Base-by-base conservation (phyloP, 768 basidiomycete genomes). In the Mycena capillaripes region DNA sequence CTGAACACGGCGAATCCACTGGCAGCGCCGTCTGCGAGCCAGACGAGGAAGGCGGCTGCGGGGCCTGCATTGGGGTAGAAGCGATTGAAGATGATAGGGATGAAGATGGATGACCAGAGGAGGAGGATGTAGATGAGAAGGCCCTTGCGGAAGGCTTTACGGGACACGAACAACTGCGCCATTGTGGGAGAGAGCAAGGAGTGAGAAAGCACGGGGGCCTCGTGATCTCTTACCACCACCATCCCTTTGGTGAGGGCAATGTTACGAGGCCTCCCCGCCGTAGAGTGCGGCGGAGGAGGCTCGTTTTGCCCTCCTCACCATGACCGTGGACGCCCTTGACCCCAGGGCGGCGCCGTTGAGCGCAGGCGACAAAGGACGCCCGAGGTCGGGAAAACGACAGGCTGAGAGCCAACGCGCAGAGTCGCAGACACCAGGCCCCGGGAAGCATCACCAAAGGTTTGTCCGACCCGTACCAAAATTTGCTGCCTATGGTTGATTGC, bases 161-260 rank as follows among this genome's bases (percentile, higher is more conserved):
- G 21, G 21, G 46, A 19, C 3, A n/a, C 8, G 14, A n/a, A 48
- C 8, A n/a, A n/a, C n/a, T n/a, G 46, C 46, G 46, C 46, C 46
- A 48, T 48, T 9, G 46, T 48, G 16, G 44, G 44, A n/a, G n/a
- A n/a, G n/a, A n/a, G n/a, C n/a, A n/a, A n/a, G n/a, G n/a, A n/a
- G n/a, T n/a, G n/a, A n/a, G n/a, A n/a, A n/a, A n/a, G n/a, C n/a
- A n/a, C n/a, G 34, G 34, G 12, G 34, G 34, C 34, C 34, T 36
- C 34, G 34, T 63, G 61, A 63, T 34, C 34, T 52, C 46, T 50
- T 50, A 63, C 61, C 61, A 63, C 61, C 61, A 63, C 61, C n/a
- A n/a, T n/a, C n/a, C n/a, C n/a, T n/a, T n/a, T n/a, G n/a, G n/a
- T n/a, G n/a, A n/a, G n/a, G n/a, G 48, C 50, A 52, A 46, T 63